A percentile compares a stretch with the other conserved stretches of the same genome.
Evolutionary conservation across 2,329 filamentous ascomycete species (phyloP).

Genomic region (Verticillium klebahnii): DNA sequence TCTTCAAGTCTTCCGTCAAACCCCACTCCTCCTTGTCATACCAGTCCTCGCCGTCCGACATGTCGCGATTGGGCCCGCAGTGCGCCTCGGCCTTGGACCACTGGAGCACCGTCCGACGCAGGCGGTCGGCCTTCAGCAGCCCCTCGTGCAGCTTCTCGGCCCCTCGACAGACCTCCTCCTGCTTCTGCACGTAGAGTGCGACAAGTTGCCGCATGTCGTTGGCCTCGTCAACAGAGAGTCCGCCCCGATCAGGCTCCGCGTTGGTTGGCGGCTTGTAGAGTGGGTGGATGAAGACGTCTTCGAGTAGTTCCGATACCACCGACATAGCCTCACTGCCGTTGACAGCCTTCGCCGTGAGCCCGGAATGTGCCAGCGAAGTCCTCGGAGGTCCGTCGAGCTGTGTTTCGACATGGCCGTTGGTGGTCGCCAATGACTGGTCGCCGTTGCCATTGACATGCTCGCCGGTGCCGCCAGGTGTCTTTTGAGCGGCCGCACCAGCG

Average conservation of each 20-base stretch:
- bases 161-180: conserved; percentile 75
- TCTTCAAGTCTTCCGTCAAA: conserved; percentile 68
- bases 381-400: background rate
- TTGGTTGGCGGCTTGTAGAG: conserved; percentile 64
- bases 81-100: conserved; percentile 80
- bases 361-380: background rate
- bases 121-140: conserved; percentile 66
- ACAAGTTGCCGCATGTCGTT: conserved; percentile 73
- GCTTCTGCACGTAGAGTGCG: conserved; percentile 76
- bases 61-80: conserved; percentile 59
- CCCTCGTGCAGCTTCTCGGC: conserved; percentile 64
- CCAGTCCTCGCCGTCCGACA: conserved; percentile 89
- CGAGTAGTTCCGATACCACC: conserved; percentile 17
- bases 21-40: conserved; percentile 80
- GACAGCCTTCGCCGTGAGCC: background rate
- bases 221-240: conserved; percentile 68
- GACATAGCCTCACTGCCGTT: conserved; percentile 9
- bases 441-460: background rate
- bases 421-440: background rate
- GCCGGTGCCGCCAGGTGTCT: conserved; percentile 2
- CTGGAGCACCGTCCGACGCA: conserved; percentile 65
- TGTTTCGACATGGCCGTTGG: background rate
- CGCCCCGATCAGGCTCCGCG: conserved; percentile 63
- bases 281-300: conserved; percentile 62
- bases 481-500: conserved; percentile 5